Percentiles rank a stretch among this genome's conserved stretches.
phyloP scores from a whole-genome alignment of 225 moss, liverwort and hornwort genomes.

The Pleurozium schreberi region DNA sequence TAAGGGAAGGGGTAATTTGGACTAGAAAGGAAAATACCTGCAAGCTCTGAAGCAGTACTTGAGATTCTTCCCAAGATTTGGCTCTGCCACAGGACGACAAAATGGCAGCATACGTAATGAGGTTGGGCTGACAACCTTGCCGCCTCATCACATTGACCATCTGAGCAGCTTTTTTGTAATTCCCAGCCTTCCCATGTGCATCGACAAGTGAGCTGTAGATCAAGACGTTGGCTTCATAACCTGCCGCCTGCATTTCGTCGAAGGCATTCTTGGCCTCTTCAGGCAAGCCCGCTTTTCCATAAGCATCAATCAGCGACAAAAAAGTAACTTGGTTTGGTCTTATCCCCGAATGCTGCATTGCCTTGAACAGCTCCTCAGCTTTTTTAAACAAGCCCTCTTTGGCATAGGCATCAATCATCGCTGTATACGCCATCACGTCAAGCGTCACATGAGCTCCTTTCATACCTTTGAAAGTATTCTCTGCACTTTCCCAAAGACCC shows the following conservation, averaged over 20 bases:
- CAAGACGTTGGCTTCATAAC: slow-evolving; percentile 53
- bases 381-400: slow-evolving; percentile 55
- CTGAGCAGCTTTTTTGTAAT: slow-evolving; percentile 41
- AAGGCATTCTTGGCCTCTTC: slow-evolving; percentile 50
- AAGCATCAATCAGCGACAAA: slow-evolving; percentile 72
- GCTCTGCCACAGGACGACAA: slow-evolving; percentile 49
- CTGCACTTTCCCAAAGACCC: slow-evolving; percentile 75
- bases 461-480: slow-evolving; percentile 82
- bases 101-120: slow-evolving; percentile 60
- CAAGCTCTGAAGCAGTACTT: slow-evolving; percentile 43
- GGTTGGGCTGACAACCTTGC: slow-evolving; percentile 49
- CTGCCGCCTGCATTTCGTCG: slow-evolving; percentile 48
- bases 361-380: slow-evolving; percentile 47
- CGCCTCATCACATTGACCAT: slow-evolving; percentile 51
- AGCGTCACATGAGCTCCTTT: slow-evolving; percentile 54
- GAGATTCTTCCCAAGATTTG: slow-evolving; percentile 40
- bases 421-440: slow-evolving; percentile 83
- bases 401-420: slow-evolving; percentile 89
- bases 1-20: not conserved
- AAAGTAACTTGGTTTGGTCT: slow-evolving; percentile 69
- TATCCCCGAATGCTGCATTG: slow-evolving; percentile 52
- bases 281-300: slow-evolving; percentile 76
- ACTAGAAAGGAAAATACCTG: slow-evolving; percentile 9
- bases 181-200: slow-evolving; percentile 56
- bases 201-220: slow-evolving; percentile 71